Percentiles rank a stretch among this genome's conserved stretches.
Evolutionary conservation across 2,329 filamentous ascomycete genomes (phyloP).

Genomic region (Cadophora malorum): DNA sequence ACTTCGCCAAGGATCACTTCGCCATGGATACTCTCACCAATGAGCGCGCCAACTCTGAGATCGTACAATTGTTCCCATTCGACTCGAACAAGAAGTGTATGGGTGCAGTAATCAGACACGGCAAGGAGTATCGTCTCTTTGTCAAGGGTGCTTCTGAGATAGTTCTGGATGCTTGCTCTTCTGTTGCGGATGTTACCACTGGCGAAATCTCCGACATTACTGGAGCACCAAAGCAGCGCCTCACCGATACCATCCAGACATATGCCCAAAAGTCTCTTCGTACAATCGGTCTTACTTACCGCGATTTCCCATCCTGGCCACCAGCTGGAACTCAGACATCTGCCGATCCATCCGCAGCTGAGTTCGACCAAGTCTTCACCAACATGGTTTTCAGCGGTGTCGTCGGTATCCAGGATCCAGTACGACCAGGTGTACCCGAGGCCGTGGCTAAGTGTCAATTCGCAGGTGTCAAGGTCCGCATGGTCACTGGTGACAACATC

Average conservation of each 20-base stretch:
- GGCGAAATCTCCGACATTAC: slow-evolving; percentile 47
- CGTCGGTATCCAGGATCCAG: slow-evolving; percentile 77
- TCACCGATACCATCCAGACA: slow-evolving; percentile 64
- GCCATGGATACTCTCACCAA: slow-evolving; percentile 66
- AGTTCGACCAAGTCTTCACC: slow-evolving; percentile 72
- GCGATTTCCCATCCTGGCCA: slow-evolving; percentile 74
- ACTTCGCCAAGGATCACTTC: slow-evolving; percentile 69
- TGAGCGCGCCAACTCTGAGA: slow-evolving; percentile 67
- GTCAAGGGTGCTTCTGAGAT: slow-evolving; percentile 62
- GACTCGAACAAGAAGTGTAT: slow-evolving; percentile 66
- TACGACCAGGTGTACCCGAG: slow-evolving; percentile 69
- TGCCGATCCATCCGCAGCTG: slow-evolving; percentile 64
- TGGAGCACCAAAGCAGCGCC: slow-evolving; percentile 31
- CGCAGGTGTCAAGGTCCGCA: slow-evolving; percentile 74
- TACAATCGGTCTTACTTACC: slow-evolving; percentile 76
- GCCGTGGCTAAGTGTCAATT: slow-evolving; percentile 71
- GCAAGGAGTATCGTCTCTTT: slow-evolving; percentile 51
- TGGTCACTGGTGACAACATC: slow-evolving; percentile 78
- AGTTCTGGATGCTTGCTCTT: slow-evolving; percentile 51
- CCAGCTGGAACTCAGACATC: slow-evolving; percentile 59
- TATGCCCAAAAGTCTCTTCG: slow-evolving; percentile 74
- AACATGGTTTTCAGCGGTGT: slow-evolving; percentile 76
- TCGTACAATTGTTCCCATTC: slow-evolving; percentile 56
- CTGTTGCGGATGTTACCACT: slow-evolving; percentile 65
- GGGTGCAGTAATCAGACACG: slow-evolving; percentile 65